phyloP scores from a whole-genome alignment of 306 rosid species.

The Pyrus bretschneideri region DNA sequence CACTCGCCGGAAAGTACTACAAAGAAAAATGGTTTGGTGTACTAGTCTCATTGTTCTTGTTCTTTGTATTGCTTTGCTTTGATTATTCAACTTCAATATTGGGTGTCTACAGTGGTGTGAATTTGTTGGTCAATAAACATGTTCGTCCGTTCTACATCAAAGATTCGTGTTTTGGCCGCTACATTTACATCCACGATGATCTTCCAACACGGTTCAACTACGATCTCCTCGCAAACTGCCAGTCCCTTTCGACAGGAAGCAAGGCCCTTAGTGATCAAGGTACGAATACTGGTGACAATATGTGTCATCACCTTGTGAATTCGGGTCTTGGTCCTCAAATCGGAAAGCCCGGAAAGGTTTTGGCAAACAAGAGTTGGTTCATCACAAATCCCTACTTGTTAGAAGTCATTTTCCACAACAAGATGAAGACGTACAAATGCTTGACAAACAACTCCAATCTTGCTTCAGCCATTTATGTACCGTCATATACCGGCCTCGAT shows the following conservation, averaged over 20 bases:
- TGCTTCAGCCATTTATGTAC: slow-evolving; percentile 76
- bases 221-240: slow-evolving; percentile 46
- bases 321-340: slow-evolving; percentile 60
- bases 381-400: slow-evolving; percentile 61
- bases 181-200: slow-evolving; percentile 44
- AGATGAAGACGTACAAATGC: slow-evolving; percentile 59
- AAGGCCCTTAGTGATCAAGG: neutral
- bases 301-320: slow-evolving; percentile 72
- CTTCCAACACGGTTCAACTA: slow-evolving; percentile 65
- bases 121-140: slow-evolving; percentile 15
- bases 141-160: neutral
- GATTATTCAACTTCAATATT: slow-evolving; percentile 28
- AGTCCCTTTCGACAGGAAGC: slow-evolving; percentile 50
- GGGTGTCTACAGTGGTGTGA: slow-evolving; percentile 10
- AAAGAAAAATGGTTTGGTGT: slow-evolving; percentile 34
- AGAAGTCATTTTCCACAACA: slow-evolving; percentile 75
- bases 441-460: slow-evolving; percentile 54
- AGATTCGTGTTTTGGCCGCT: slow-evolving; percentile 54
- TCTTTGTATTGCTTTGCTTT: slow-evolving; percentile 23
- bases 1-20: slow-evolving; percentile 17
- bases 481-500: slow-evolving; percentile 82
- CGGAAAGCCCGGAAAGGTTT: slow-evolving; percentile 19
- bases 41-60: slow-evolving; percentile 33
- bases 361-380: slow-evolving; percentile 48
- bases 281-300: slow-evolving; percentile 24